Base-by-base conservation (phyloP, 1,284 basidiomycete genomes). In the Bondarzewia mesenterica region DNA sequence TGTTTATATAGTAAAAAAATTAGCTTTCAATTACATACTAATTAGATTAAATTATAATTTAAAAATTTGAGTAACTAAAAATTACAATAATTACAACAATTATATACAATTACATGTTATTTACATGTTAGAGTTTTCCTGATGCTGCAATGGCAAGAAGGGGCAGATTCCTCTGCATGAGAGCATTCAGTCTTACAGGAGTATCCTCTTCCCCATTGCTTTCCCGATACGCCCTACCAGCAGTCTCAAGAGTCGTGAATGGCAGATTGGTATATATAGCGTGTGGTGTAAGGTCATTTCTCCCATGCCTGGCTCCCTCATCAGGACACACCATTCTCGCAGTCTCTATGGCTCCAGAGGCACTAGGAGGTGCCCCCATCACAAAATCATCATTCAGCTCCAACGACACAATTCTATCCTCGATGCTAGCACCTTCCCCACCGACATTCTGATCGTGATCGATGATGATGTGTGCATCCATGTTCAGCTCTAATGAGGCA, bases 291-390 rank as follows among this genome's bases (percentile, higher is more conserved):
- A 51, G 50, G 16, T 56, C 55, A 21, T 48, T 52, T 7, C 55
- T 36, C 10, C 38, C 54, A 22, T 54, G 54, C 12, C 55, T 59
- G 52, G 54, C 29, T 43, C 54, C 43, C 60, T 61, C 47, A 58
- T 60, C 16, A 59, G 63, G 54, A 15, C 54, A 43, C 4, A 56
- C 37, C 7, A 51, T 55, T 36, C 52, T 46, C 7, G 66, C 57
- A 7, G 67, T 73, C 16, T 76, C 76, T 49, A 85, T 71, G 1
- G 86, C 86, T 43, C 87, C 87, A 2, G 86, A 86, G 1, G 87
- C 86, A 32, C 86, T 87, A 7, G 87, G 87, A 7, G 87, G 87
- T 0, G 87, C 87, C 47, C 87, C 87, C 85, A 89, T 89, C 8
- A 85, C 86, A 54, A 89, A 82, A 61, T 89, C 87, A 52, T 89